Conservation (phyloP, 106 monocot genomes). For the Dioscorea zingiberensis region DNA sequence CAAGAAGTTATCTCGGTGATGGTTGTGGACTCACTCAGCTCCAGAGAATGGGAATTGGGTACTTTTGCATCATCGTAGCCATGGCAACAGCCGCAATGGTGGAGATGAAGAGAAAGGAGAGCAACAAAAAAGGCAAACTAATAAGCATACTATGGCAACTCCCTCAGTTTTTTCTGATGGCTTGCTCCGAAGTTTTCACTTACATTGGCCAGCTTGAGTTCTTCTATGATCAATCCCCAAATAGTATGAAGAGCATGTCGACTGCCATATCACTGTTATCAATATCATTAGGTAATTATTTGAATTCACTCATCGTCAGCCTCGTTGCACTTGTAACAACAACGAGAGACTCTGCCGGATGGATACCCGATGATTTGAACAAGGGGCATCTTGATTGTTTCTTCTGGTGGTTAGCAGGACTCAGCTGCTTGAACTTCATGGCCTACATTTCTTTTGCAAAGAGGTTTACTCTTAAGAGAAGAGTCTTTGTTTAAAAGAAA, state of each 20-base stretch:
- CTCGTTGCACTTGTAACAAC: constrained; percentile 15
- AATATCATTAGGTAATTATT: constrained; percentile 30
- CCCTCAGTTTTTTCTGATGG: constrained; percentile 43
- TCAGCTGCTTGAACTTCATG: constrained; percentile 14
- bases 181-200: constrained; percentile 28
- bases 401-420: constrained; percentile 25
- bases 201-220: constrained; percentile 49
- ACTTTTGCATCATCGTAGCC: background rate
- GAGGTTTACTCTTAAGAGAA: constrained; percentile 9
- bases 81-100: constrained; percentile 31
- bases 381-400: constrained; percentile 42
- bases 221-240: constrained; percentile 50
- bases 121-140: background rate
- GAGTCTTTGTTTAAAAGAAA: no score
- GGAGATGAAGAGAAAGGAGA: constrained; percentile 28
- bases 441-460: constrained; percentile 18
- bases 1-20: background rate
- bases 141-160: constrained; percentile 36
- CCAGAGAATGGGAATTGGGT: constrained; percentile 18
- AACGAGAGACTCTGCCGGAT: constrained; percentile 12
- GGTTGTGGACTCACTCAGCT: constrained; percentile 7
- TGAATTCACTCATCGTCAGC: constrained; percentile 36
- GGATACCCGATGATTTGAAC: constrained; percentile 56
- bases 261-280: constrained; percentile 36
- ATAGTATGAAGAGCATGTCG: constrained; percentile 42